These are phyloP conservation scores for Cytospora piceae DNA, from an alignment of 2,329 filamentous ascomycete genomes.

Conservation along the genomic window DNA sequence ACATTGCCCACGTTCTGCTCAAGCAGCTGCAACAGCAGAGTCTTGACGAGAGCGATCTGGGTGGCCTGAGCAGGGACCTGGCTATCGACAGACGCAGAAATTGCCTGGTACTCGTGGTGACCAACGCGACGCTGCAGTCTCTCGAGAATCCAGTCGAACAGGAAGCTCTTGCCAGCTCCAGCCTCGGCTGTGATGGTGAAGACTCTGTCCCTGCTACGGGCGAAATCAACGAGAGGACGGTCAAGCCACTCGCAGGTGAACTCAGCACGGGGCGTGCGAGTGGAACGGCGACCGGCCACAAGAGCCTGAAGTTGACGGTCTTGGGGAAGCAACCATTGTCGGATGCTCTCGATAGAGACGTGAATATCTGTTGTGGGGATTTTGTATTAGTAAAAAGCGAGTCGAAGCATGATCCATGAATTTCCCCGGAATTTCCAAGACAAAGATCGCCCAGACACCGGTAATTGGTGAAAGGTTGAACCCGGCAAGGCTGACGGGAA, in stretches of 20 bases:
- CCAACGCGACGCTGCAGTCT: constrained; percentile 29
- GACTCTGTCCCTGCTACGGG: constrained; percentile 27
- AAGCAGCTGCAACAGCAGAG: constrained; percentile 29
- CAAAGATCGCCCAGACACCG: not conserved
- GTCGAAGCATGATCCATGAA: constrained; percentile 3
- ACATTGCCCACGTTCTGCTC: constrained; percentile 31
- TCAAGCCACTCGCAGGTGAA: constrained; percentile 32
- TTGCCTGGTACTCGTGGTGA: constrained; percentile 29
- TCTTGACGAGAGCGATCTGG: constrained; percentile 30
- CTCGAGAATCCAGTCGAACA: constrained; percentile 30
- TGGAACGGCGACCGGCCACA: constrained; percentile 27
- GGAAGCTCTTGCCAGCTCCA: constrained; percentile 29
- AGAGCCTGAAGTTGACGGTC: constrained; percentile 29
- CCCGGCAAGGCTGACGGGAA: constrained; percentile 13
- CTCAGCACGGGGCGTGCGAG: constrained; percentile 28
- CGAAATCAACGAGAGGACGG: constrained; percentile 29
- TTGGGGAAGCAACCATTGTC: constrained; percentile 31
- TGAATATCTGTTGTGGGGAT: constrained; percentile 25
- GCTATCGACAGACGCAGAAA: constrained; percentile 30
- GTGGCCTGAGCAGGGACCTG: constrained; percentile 30
- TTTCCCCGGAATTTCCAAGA: not conserved
- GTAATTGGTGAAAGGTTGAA: constrained; percentile 7
- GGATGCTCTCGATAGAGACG: constrained; percentile 30
- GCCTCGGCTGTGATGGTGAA: constrained; percentile 30
- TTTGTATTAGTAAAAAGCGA: constrained; percentile 15